Evolutionary conservation across 2,329 filamentous ascomycete species (phyloP), one percentile per base, ranked within the genome.

Genomic region (Paraconiothyrium sp.): DNA sequence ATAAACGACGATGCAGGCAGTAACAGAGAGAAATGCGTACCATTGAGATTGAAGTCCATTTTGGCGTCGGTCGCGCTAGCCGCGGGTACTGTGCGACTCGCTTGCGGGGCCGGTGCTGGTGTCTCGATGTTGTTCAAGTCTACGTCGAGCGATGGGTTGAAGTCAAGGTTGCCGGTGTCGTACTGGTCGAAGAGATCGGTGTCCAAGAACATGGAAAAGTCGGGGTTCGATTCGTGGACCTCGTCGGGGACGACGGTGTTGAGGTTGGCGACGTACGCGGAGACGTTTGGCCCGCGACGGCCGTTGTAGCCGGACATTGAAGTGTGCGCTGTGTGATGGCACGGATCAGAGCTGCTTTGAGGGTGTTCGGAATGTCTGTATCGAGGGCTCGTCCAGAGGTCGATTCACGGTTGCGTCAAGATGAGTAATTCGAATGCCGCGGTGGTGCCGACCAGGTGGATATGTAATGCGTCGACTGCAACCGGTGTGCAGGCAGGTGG

Each of bases 201-300:
- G 52, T 84, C 84, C 43, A 86, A 80, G 63, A 94, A 85, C 24
- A 84, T 79, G 1, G 83, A 79, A 20, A 90, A 83, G 46, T 83
- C 80, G 3, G 78, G 74, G 41, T 75, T 73, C 70, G 72, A 71
- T 13, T 78, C 74, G 39, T 63, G 61, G 68, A 63, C 35, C 63
- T 77, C 75, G 57, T 74, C 64, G 24, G 67, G 65, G 61, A 84
- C 80, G 59, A 90, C 83, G 49, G 86, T 87, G 83, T 97, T 97
- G 72, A 97, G 85, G 70, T 94, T 91, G 73, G 92, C 90, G 68
- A 97, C 86, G 82, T 95, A 97, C 75, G 93, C 90, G 75, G 93
- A 93, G 81, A 97, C 92, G 79, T 97, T 97, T 74, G 92, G 90
- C 71, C 88, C 91, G 76, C 91, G 89, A 65, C 92, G 90, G 75